Base-by-base conservation (phyloP, 2,329 filamentous ascomycete genomes). In the Fusarium gaditjirri region DNA sequence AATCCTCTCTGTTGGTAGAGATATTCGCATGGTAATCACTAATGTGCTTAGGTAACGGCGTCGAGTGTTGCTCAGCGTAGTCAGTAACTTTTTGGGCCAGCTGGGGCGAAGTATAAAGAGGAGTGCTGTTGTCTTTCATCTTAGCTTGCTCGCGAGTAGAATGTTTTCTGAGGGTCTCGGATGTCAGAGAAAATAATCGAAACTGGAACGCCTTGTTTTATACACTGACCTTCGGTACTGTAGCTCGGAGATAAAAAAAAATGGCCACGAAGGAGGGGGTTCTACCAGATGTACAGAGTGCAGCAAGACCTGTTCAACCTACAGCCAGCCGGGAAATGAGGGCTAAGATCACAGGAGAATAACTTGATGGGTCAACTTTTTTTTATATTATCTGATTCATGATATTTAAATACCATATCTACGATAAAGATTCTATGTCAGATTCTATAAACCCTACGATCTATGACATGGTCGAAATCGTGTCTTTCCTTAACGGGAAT, bases 11-110 rank as follows among this genome's bases (percentile, higher is more conserved):
- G 43, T 49, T 73, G 14, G 58, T 56, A 47, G 71, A 76, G 62
- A 70, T 65, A 35, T 61, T 35, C 36, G 80, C 81, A 67, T 87
- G 84, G 65, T 84, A 85, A 35, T 81, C 79, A 43, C 78, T 77
- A 60, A 87, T 82, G 65, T 83, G 75, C 61, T 80, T 77, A 8
- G 85, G 84, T 42, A 87, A 76, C 17, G 78, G 68, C 25, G 81
- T 80, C 21, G 84, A 86, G 75, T 84, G 82, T 35, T 76, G 65
- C 39, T 80, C 78, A 23, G 85, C 80, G 74, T 87, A 87, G 17
- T 80, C 77, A 19, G 81, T 80, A 66, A 86, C 85, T 23, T 78
- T 80, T 54, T 77, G 71, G 56, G 81, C 81, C 55, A 86, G 80
- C 59, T 81, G 73, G 31, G 81, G 78, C 57, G 83, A 85, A 36